Base-by-base conservation (phyloP, 140 eudicot genomes). In the Ambrosia hybrid region DNA sequence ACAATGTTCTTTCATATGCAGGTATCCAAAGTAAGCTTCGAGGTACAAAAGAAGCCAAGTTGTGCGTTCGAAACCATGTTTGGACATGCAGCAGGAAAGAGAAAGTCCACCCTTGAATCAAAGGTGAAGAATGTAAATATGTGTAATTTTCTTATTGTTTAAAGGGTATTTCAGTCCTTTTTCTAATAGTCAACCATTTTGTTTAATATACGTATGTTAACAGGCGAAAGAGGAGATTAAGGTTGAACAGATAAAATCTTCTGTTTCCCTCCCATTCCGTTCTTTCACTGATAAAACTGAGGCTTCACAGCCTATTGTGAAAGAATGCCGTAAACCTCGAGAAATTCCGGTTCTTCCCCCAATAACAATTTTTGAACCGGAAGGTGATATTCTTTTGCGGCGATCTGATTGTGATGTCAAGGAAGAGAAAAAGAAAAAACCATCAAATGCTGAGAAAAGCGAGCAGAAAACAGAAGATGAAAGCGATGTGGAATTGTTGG, bases 21-120 rank as follows among this genome's bases (percentile, higher is more conserved):
- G 99, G 83, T 58, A 58, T 73, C 86, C 37, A 91, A 79, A 80
- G 91, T 85, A 59, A 95, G 90, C 71, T 85, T 95, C 34, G 85
- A 83, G 86, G 85, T 81, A 75, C 76, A 86, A 53, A 95, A 91
- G 85, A 88, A 86, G 67, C 97, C 99, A 11, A 86, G 77, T 73
- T 85, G 96, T 53, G 96, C 86, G 73, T 88, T 95, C 80, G 99
- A 96, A 73, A 92, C 96, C 36, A 66, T 95, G 77, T 87, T 95
- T 5, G 99, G 97, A 55, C 83, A 63, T 67, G 71, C 96, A 57
- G 70, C 86, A 15, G 78, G 90, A 37, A 95, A 95, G 77, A 81
- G 91, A 81, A 95, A 95, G 83, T 68, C 79, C 38, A 84, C 76
- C 78, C 60, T 78, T 65, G 88, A 80, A 73, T 84, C 71, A 64